phyloP scores from a whole-genome alignment of 2,329 filamentous ascomycete genomes.

The Ophiostoma ips region DNA sequence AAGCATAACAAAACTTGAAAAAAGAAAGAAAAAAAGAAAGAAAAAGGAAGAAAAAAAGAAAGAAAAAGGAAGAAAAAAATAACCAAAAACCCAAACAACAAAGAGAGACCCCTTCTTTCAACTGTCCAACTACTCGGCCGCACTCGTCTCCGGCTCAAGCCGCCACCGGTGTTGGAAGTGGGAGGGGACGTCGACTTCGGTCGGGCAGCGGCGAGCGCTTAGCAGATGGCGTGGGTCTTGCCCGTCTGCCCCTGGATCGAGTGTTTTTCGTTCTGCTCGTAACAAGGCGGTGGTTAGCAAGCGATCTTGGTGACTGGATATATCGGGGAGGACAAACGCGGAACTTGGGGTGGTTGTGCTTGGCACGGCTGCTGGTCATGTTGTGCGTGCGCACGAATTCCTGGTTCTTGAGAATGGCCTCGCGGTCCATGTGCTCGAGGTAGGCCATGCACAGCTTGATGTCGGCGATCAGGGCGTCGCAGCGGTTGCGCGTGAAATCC shows the following conservation, averaged over 20 bases:
- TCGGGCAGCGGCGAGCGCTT: slow-evolving; percentile 15
- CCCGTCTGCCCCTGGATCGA: slow-evolving; percentile 79
- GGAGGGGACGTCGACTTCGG: not conserved
- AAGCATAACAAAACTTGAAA: too few species aligned
- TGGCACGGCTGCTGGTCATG: slow-evolving; percentile 36
- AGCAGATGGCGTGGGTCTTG: slow-evolving; percentile 83
- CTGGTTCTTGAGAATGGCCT: slow-evolving; percentile 54
- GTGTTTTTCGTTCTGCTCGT: slow-evolving; percentile 61
- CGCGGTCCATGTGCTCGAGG: slow-evolving; percentile 60
- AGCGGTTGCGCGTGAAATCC: slow-evolving; percentile 73
- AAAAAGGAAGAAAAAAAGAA: not conserved
- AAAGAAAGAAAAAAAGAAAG: not conserved
- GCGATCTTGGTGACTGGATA: not conserved
- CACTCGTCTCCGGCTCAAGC: not conserved
- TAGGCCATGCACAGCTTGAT: slow-evolving; percentile 63
- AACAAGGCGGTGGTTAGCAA: slow-evolving; percentile 1
- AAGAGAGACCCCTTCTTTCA: not conserved
- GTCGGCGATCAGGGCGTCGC: slow-evolving; percentile 64
- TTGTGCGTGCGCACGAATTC: slow-evolving; percentile 48
- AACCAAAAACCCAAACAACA: not conserved
- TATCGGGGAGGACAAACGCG: slow-evolving; percentile 26
- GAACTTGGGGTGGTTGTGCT: slow-evolving; percentile 37
- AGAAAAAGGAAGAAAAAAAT: not conserved
- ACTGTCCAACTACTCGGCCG: not conserved
- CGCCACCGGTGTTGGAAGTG: not conserved